Percentiles rank a stretch among this genome's conserved stretches.
Evolutionary conservation across 2,329 filamentous ascomycete species (phyloP).

Genomic region (Ophiosphaerella narmari): DNA sequence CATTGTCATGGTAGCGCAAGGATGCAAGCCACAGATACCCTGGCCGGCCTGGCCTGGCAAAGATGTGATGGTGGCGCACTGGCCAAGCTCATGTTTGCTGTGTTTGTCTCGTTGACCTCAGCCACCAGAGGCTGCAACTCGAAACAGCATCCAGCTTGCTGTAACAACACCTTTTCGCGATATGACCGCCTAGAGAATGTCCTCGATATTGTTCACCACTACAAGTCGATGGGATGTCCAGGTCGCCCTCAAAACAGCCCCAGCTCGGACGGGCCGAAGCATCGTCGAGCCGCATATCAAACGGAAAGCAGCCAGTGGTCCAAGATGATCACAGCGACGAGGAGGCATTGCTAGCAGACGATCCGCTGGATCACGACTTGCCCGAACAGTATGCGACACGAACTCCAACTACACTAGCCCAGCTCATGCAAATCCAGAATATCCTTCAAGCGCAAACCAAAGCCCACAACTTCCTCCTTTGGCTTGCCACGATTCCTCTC

Average conservation of each 20-base stretch:
- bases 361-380: constrained; percentile 59
- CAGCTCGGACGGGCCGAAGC: constrained; percentile 48
- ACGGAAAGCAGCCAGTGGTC: constrained; percentile 40
- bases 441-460: constrained; percentile 75
- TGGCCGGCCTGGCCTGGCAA: too few relatives aligned
- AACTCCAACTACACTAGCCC: neutral
- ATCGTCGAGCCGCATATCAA: constrained; percentile 50
- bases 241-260: constrained; percentile 43
- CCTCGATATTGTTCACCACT: constrained; percentile 19
- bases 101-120: constrained; percentile 21
- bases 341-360: constrained; percentile 57
- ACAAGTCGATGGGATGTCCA: constrained; percentile 46
- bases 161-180: constrained; percentile 5
- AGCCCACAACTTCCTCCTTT: constrained; percentile 47
- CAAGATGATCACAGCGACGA: constrained; percentile 54
- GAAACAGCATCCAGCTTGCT: constrained; percentile 6
- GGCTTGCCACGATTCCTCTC: constrained; percentile 52
- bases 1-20: too few relatives aligned
- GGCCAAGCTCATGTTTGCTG: constrained; percentile 2
- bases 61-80: neutral
- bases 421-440: constrained; percentile 45
- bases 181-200: constrained; percentile 37
- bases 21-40: too few relatives aligned
- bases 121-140: constrained; percentile 13
- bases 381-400: constrained; percentile 48